Percentiles rank a stretch among this genome's conserved stretches.
phyloP scores from a whole-genome alignment of 768 basidiomycete species.

The Suillus decipiens region DNA sequence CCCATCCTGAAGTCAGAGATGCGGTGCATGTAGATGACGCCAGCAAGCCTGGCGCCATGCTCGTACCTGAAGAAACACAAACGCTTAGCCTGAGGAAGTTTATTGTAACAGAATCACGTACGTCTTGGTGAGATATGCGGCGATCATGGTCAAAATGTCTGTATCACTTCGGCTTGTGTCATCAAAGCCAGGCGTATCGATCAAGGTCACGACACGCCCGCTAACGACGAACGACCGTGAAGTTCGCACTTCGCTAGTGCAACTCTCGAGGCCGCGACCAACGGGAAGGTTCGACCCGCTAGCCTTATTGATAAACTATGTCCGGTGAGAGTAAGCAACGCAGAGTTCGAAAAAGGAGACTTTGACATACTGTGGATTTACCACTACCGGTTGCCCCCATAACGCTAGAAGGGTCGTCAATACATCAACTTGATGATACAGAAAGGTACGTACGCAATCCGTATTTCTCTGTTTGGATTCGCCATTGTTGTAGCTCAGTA shows the following conservation, averaged over 20 bases:
- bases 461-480: slow-evolving; percentile 29
- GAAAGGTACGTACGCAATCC: slow-evolving; percentile 32
- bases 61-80: slow-evolving; percentile 28
- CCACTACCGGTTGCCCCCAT: slow-evolving; percentile 40
- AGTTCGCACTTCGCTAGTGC: slow-evolving; percentile 42
- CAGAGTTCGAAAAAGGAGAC: too few species aligned
- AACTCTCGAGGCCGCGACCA: slow-evolving; percentile 44
- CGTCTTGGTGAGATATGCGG: slow-evolving; percentile 25
- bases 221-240: slow-evolving; percentile 42
- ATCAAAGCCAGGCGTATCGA: slow-evolving; percentile 60
- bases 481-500: slow-evolving; percentile 24
- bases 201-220: slow-evolving; percentile 40
- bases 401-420: slow-evolving; percentile 19
- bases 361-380: slow-evolving; percentile 35
- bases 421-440: not conserved
- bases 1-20: slow-evolving; percentile 54
- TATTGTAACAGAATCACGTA: not conserved
- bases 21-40: slow-evolving; percentile 57
- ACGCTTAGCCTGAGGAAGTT: not conserved
- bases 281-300: slow-evolving; percentile 45
- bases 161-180: slow-evolving; percentile 46
- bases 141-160: slow-evolving; percentile 46
- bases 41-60: slow-evolving; percentile 43
- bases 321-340: not conserved
- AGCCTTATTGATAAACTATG: slow-evolving; percentile 48